Evolutionary conservation across 2,329 filamentous ascomycete genomes (phyloP).

Genomic region (Aspergillus calidoustus): DNA sequence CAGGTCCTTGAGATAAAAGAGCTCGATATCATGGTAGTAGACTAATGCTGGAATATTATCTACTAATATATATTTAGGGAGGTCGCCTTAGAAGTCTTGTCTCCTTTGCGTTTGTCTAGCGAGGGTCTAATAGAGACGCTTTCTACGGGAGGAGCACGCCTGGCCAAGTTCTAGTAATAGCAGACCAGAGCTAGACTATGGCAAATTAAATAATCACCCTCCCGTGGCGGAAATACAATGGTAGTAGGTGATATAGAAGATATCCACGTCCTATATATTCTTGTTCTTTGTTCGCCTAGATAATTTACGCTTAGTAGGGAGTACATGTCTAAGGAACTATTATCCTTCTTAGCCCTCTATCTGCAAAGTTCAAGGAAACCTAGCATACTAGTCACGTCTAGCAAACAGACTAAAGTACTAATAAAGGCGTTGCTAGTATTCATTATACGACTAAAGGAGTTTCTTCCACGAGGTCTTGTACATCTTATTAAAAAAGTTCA

Average conservation of each 20-base stretch:
- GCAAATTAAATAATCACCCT: too few relatives aligned
- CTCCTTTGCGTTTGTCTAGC: conserved; percentile 22
- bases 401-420: conserved; percentile 30
- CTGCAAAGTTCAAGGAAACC: conserved; percentile 3
- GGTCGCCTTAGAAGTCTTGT: conserved; percentile 24
- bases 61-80: conserved; percentile 27
- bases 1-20: conserved; percentile 30
- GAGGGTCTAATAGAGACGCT: too few relatives aligned
- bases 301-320: conserved; percentile 25
- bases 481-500: conserved; percentile 35
- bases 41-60: conserved; percentile 29
- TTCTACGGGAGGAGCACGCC: too few relatives aligned
- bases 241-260: conserved; percentile 28
- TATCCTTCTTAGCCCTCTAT: conserved; percentile 5
- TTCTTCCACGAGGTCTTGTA: conserved; percentile 31
- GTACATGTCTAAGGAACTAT: conserved; percentile 31
- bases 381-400: conserved; percentile 30
- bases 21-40: conserved; percentile 32
- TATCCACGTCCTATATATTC: conserved; percentile 27
- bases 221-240: conserved; percentile 27
- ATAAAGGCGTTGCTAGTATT: conserved; percentile 32
- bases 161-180: too few relatives aligned
- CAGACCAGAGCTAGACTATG: too few relatives aligned
- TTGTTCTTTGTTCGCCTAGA: conserved; percentile 28
- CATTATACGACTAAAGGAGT: conserved; percentile 27